Conservation (phyloP, 2,329 filamentous ascomycete species). For the Claviceps africana region DNA sequence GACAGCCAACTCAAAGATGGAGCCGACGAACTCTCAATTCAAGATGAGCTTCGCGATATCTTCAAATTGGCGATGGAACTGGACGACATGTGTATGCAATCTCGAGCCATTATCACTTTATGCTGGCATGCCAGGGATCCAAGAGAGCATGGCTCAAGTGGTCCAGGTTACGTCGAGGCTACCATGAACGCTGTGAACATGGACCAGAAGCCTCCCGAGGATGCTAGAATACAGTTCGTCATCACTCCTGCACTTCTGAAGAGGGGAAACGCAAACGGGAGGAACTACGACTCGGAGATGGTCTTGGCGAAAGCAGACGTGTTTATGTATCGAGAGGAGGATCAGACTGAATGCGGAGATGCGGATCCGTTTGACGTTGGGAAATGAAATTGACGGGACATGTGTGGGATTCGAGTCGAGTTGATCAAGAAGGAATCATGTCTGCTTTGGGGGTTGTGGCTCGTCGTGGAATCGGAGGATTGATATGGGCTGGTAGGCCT, state of each 20-base stretch:
- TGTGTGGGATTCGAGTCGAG: neutral
- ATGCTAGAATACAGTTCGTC: neutral
- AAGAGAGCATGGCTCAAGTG: too few species aligned
- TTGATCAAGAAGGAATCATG: neutral
- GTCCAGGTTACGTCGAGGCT: neutral
- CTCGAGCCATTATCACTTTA: neutral
- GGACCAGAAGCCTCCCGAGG: neutral
- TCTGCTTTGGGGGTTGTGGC: neutral
- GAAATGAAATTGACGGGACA: neutral
- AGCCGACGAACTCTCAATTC: neutral
- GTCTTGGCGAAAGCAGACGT: constrained; percentile 4
- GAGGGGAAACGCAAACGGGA: constrained; percentile 8
- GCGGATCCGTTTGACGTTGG: neutral
- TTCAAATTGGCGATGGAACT: neutral
- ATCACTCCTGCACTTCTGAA: constrained; percentile 6
- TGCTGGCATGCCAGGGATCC: neutral
- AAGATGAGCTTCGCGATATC: neutral
- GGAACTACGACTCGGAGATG: constrained; percentile 2
- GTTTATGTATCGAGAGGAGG: neutral
- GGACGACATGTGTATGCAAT: constrained; percentile 2
- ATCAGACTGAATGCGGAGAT: neutral
- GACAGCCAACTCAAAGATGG: neutral
- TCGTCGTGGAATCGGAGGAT: neutral
- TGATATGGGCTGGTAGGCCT: neutral
- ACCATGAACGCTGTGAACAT: neutral